Percentiles rank a stretch among this genome's conserved stretches.
phyloP scores from a whole-genome alignment of 306 rosid species.

The Gleditsia sinensis region DNA sequence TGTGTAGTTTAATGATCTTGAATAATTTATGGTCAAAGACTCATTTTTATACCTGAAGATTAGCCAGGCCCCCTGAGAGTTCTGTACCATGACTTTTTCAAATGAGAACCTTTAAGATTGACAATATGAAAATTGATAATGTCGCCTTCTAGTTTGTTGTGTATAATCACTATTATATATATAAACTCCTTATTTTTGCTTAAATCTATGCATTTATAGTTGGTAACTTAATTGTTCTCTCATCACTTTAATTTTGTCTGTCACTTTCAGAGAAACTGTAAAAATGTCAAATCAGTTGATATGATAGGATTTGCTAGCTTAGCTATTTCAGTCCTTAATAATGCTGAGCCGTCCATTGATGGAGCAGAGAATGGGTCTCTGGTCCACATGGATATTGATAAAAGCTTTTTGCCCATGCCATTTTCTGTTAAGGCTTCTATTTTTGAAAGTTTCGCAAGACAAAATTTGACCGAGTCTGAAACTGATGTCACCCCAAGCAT shows the following conservation, averaged over 20 bases:
- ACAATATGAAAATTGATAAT: not conserved
- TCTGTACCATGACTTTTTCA: not conserved
- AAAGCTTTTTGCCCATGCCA: conserved; percentile 60
- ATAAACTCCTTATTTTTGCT: not conserved
- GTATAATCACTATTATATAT: not conserved
- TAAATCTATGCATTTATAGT: not conserved
- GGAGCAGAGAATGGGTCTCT: conserved; percentile 2
- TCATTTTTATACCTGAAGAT: not conserved
- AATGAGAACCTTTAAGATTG: not conserved
- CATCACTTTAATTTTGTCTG: not conserved
- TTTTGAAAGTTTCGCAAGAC: conserved; percentile 72
- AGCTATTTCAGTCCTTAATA: not conserved
- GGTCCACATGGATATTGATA: conserved; percentile 39
- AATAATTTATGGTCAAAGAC: not conserved
- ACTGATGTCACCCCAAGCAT: conserved; percentile 56
- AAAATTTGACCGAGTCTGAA: conserved; percentile 64
- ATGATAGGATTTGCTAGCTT: not conserved
- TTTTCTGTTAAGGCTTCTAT: conserved; percentile 64
- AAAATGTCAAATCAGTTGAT: not conserved
- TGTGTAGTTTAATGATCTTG: too few relatives aligned
- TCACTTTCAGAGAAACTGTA: not conserved
- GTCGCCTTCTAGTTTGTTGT: not conserved
- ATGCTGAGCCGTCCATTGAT: not conserved
- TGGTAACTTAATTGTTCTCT: not conserved
- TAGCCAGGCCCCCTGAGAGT: not conserved